These are phyloP conservation scores for Neoboletus magnificus DNA, from an alignment of 768 basidiomycete species.

Conservation along the genomic window DNA sequence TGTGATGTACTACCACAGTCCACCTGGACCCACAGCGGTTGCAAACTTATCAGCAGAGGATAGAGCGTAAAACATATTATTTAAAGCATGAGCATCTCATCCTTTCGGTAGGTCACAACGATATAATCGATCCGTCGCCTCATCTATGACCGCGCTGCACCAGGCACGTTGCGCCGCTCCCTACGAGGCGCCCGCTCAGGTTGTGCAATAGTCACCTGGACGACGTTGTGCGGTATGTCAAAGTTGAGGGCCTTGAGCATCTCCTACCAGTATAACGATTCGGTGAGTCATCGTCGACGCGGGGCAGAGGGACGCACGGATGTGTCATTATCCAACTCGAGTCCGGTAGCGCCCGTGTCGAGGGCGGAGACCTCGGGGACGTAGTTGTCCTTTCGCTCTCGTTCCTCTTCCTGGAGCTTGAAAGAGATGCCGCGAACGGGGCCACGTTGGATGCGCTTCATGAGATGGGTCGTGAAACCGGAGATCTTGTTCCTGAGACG, in stretches of 20 bases:
- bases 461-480: conserved; percentile 99
- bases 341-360: conserved; percentile 65
- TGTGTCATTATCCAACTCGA: conserved; percentile 91
- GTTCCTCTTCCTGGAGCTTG: conserved; percentile 99
- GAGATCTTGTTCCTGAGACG: conserved; percentile 99
- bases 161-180: conserved; percentile 78
- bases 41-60: not conserved
- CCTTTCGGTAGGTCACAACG: not conserved
- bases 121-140: not conserved
- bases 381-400: conserved; percentile 99
- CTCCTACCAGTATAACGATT: conserved; percentile 45
- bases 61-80: not conserved
- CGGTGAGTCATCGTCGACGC: not conserved
- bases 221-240: conserved; percentile 79
- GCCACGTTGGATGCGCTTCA: conserved; percentile 99
- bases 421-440: conserved; percentile 99
- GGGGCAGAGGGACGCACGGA: conserved; percentile 56
- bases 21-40: not conserved
- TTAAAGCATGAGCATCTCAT: conserved; percentile 24
- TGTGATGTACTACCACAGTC: not conserved
- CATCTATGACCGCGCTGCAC: conserved; percentile 55
- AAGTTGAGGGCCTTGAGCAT: conserved; percentile 93
- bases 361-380: conserved; percentile 98
- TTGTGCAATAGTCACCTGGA: conserved; percentile 56
- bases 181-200: conserved; percentile 72